These are phyloP conservation scores for Picea abies DNA, from an alignment of 83 land plant genomes.

Conservation along the genomic window DNA sequence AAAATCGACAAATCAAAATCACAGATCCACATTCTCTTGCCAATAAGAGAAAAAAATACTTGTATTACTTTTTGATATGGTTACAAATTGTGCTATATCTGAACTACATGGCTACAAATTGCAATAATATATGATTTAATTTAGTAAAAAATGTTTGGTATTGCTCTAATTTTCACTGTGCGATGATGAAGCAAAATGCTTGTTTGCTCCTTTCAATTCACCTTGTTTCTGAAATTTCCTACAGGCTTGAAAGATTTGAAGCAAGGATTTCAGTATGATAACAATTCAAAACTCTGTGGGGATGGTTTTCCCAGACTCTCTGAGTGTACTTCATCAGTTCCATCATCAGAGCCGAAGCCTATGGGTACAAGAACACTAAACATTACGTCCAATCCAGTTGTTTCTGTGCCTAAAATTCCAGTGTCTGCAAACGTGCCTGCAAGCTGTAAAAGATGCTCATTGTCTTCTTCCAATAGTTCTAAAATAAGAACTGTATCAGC, in stretches of 20 bases:
- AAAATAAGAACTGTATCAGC: slow-evolving; percentile 26
- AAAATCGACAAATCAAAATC: too few species aligned
- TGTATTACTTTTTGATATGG: too few species aligned
- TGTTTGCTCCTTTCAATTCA: too few species aligned
- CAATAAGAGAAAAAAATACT: too few species aligned
- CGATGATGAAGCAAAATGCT: too few species aligned
- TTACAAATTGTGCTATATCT: too few species aligned
- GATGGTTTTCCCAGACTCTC: slow-evolving; percentile 11
- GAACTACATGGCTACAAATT: too few species aligned
- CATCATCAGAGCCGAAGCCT: background rate
- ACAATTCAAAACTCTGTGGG: slow-evolving; percentile 29
- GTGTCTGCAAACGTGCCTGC: background rate
- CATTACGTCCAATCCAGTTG: slow-evolving; percentile 2
- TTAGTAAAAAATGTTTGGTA: background rate
- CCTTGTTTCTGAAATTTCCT: background rate
- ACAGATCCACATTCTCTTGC: too few species aligned
- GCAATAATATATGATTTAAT: too few species aligned
- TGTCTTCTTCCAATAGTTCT: slow-evolving; percentile 10
- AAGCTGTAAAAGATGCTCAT: background rate
- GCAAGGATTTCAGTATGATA: slow-evolving; percentile 9
- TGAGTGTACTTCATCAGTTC: background rate
- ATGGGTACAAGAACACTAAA: slow-evolving; percentile 4
- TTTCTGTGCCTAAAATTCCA: background rate
- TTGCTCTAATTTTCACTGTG: background rate
- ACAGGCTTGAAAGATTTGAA: slow-evolving; percentile 16